phyloP scores from a whole-genome alignment of 2,329 filamentous ascomycete species.

The Drechslerella coelobrocha region DNA sequence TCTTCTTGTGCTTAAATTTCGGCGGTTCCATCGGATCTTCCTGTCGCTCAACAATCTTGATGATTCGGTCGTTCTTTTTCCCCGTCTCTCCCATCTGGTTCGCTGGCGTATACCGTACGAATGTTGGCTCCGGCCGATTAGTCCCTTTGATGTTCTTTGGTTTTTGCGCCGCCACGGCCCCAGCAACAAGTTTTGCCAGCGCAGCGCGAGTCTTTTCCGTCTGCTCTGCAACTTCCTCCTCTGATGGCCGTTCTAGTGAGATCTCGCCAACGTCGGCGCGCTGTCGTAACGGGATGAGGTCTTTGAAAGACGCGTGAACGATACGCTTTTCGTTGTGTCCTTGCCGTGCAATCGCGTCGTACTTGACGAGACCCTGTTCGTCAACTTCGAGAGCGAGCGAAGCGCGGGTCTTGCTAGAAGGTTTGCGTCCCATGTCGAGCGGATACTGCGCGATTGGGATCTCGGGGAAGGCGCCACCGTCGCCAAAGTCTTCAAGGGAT shows the following conservation, averaged over 20 bases:
- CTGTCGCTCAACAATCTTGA: slow-evolving; percentile 97
- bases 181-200: slow-evolving; percentile 78
- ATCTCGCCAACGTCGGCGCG: slow-evolving; percentile 92
- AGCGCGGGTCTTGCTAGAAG: slow-evolving; percentile 67
- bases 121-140: slow-evolving; percentile 83
- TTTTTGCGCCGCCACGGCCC: slow-evolving; percentile 88
- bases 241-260: slow-evolving; percentile 80
- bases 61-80: slow-evolving; percentile 90
- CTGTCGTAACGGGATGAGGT: slow-evolving; percentile 90
- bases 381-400: slow-evolving; percentile 93
- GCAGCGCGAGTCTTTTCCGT: slow-evolving; percentile 89
- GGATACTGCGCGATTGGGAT: slow-evolving; percentile 94
- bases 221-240: slow-evolving; percentile 82
- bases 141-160: slow-evolving; percentile 91
- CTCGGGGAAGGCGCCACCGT: slow-evolving; percentile 95
- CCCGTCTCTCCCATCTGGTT: slow-evolving; percentile 92
- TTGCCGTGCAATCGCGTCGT: slow-evolving; percentile 89
- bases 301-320: slow-evolving; percentile 94
- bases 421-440: slow-evolving; percentile 89
- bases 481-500: slow-evolving; percentile 86
- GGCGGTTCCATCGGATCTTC: slow-evolving; percentile 95
- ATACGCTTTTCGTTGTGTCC: slow-evolving; percentile 84
- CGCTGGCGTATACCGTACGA: slow-evolving; percentile 91
- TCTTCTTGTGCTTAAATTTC: slow-evolving; percentile 99
- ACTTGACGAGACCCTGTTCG: slow-evolving; percentile 89